These are phyloP conservation scores for Solanum chacoense DNA, from an alignment of 305 asterid species.

Conservation along the genomic window DNA sequence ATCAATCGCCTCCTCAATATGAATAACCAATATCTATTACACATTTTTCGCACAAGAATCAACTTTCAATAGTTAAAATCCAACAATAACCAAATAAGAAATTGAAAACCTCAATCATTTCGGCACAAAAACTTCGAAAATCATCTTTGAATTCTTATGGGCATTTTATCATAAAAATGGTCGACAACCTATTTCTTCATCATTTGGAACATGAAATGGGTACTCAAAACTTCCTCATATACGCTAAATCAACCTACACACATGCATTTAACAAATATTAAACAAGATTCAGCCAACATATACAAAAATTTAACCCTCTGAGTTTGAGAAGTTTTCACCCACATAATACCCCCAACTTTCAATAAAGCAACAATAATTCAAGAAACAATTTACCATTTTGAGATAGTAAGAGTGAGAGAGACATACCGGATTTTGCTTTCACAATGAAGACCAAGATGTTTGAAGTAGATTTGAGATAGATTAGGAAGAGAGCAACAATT, in stretches of 20 bases:
- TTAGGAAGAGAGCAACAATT: not conserved
- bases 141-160: not conserved
- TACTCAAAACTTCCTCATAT: not conserved
- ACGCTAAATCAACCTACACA: not conserved
- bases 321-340: not conserved
- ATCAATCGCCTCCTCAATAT: not conserved
- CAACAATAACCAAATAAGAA: not conserved
- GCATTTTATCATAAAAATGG: not conserved
- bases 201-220: not conserved
- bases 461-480: not conserved
- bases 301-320: not conserved
- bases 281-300: not conserved
- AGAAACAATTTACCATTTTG: too few relatives aligned
- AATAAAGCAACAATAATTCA: too few relatives aligned
- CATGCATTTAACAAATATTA: not conserved
- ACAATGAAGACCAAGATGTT: not conserved
- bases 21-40: not conserved
- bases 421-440: too few relatives aligned
- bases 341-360: not conserved
- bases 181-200: not conserved
- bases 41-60: too few relatives aligned
- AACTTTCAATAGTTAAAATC: not conserved
- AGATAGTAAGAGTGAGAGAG: not conserved
- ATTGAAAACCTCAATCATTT: not conserved
- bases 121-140: too few relatives aligned